These are phyloP conservation scores for Hypoxylon fuscum DNA, from an alignment of 495 filamentous ascomycete species.

Conservation along the genomic window DNA sequence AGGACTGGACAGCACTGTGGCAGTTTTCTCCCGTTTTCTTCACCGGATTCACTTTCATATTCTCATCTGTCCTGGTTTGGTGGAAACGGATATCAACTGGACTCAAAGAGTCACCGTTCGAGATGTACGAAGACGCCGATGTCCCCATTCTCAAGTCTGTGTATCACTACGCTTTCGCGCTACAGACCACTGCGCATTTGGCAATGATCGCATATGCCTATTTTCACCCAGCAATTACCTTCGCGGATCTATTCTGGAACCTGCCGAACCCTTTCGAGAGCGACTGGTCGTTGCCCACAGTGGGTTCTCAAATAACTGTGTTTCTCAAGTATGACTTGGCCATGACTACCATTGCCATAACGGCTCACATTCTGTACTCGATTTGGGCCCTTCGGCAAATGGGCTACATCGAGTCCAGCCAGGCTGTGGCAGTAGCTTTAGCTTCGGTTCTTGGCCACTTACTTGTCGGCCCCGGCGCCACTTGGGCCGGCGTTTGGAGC, in stretches of 20 bases:
- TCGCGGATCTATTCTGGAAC: neutral
- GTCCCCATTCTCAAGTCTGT: no score
- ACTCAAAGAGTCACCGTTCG: conserved; percentile 36
- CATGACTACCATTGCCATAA: neutral
- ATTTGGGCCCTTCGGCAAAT: neutral
- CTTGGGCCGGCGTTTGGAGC: neutral
- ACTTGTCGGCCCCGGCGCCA: neutral
- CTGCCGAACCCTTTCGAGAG: neutral
- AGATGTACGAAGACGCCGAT: conserved; percentile 36
- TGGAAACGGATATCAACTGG: neutral
- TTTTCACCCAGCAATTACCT: neutral
- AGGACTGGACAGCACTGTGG: conserved; percentile 37
- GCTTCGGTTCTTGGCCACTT: neutral
- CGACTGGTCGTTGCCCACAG: neutral
- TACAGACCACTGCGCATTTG: no score
- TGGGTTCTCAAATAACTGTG: neutral
- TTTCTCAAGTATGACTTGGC: neutral
- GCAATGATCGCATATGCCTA: neutral
- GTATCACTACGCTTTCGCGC: no score
- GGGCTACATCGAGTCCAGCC: neutral
- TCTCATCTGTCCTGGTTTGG: neutral
- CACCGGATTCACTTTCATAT: conserved; percentile 13
- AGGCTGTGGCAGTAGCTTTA: neutral
- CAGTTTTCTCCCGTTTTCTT: conserved; percentile 41
- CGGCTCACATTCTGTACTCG: neutral